phyloP scores from a whole-genome alignment of 1,284 basidiomycete genomes.

The Trichosporon sp. region DNA sequence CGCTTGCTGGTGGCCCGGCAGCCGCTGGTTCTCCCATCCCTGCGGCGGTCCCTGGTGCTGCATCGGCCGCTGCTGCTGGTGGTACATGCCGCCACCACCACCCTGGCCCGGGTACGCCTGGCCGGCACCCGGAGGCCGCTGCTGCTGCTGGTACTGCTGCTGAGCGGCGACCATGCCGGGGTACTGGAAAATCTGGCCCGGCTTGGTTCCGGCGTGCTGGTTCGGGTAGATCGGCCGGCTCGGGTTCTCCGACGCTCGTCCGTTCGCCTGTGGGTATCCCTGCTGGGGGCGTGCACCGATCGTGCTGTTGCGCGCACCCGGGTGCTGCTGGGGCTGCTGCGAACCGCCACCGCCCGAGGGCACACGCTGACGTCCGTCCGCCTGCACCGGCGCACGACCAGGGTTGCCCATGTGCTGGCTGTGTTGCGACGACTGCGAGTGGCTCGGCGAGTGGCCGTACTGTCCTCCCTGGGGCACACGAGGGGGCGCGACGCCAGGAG shows the following conservation, averaged over 20 bases:
- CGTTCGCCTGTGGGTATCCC: conserved; percentile 9
- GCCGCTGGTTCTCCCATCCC: conserved; percentile 5
- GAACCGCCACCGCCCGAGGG: conserved; percentile 10
- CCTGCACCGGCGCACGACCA: not conserved
- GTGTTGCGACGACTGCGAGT: conserved; percentile 5
- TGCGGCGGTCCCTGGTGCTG: conserved; percentile 25
- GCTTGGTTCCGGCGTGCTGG: conserved; percentile 35
- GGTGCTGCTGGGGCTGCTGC: conserved; percentile 13
- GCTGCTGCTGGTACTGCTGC: conserved; percentile 18
- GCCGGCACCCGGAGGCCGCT: conserved; percentile 6
- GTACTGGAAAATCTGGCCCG: conserved; percentile 48
- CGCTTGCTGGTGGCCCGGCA: not conserved
- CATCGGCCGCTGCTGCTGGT: conserved; percentile 23
- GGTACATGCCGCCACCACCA: not conserved
- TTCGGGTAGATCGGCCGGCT: conserved; percentile 15
- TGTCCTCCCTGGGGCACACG: not conserved
- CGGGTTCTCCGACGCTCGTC: conserved; percentile 4
- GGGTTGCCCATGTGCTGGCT: conserved; percentile 2
- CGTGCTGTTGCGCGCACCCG: conserved; percentile 1
- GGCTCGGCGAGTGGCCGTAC: not conserved
- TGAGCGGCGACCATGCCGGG: conserved; percentile 21
- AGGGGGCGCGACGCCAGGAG: conserved; percentile 17
- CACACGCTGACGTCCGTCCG: not conserved
- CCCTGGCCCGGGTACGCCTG: conserved; percentile 15
- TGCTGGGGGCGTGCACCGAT: conserved; percentile 4